These are phyloP conservation scores for Fraxinus nigra DNA, from an alignment of 305 asterid genomes.

Conservation along the genomic window DNA sequence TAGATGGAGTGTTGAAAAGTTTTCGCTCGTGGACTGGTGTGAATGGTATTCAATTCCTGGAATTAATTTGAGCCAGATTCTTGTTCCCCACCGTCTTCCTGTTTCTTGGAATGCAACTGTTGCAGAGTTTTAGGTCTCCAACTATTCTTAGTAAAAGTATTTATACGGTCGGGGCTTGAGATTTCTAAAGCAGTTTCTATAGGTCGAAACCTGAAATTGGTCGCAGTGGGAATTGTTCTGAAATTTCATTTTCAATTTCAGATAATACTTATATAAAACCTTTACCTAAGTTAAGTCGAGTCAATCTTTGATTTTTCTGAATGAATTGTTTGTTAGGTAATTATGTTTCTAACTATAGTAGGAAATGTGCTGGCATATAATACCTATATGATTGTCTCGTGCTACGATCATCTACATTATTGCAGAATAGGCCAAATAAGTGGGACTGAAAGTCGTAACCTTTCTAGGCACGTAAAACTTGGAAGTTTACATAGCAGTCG, in stretches of 20 bases:
- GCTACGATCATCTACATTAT: background rate
- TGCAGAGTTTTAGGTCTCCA: background rate
- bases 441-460: background rate
- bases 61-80: background rate
- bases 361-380: background rate
- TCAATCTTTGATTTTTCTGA: background rate
- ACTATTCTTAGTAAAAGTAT: background rate
- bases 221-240: background rate
- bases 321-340: background rate
- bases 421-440: background rate
- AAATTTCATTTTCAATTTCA: background rate
- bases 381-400: background rate
- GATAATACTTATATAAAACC: background rate
- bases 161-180: background rate
- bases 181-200: background rate
- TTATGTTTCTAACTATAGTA: background rate
- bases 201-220: background rate
- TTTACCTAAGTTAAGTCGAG: background rate
- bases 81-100: background rate
- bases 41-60: background rate
- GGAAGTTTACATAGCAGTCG: background rate
- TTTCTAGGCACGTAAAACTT: background rate
- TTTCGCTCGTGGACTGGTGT: background rate
- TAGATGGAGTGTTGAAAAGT: background rate
- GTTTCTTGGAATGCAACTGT: background rate